Evolutionary conservation across 2,329 filamentous ascomycete genomes (phyloP), one percentile per base, ranked within the genome.

Genomic region (Aspergillus transmontanensis): DNA sequence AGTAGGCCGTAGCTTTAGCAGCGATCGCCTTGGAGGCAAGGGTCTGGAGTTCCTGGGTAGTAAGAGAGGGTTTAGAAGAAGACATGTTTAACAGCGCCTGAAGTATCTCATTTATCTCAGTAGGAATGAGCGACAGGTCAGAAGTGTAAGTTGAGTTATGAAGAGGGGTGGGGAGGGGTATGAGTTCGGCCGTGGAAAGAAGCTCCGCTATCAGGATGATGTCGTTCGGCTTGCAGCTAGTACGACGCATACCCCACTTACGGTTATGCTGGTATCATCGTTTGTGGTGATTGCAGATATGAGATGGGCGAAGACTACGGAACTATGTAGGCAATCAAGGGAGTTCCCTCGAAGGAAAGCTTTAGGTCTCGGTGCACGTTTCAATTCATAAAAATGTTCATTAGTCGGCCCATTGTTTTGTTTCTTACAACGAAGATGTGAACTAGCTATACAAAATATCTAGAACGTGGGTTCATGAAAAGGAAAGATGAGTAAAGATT

Each of bases 1-100:
- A 96, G 81, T 98, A 97, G 41, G 94, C 93, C 59, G 83, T 85
- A 2, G 83, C 83, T 78, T 96, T 96, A 64, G 94, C 93, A 6
- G 87, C 87, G 59, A 86, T 82, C 68, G 90, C 89, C 73, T 86
- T 83, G 62, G 81, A 77, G 59, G 85, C 85, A 55, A 97, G 86
- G 48, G 83, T 81, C 63, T 82, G 76, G 75, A 96, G 86, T 76
- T 96, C 90, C 56, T 81, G 75, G 19, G 79, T 75, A 11, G 86
- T 87, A 50, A 96, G 81, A 73, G 65, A 46, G 36, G 55, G 36
- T 21, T 64, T 43, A 58, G 69, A 65, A 53, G 66, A 62, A 10
- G 64, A 57, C 72, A 75, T 77, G 26, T 32, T 69, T 43, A 39
- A 39, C 6, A 28, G 26, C 6, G 54, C 50, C 26, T 23, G 23